Evolutionary conservation across 257 asterid species (phyloP), one percentile per base, ranked within the genome.

Genomic region (Primulina eburnea): DNA sequence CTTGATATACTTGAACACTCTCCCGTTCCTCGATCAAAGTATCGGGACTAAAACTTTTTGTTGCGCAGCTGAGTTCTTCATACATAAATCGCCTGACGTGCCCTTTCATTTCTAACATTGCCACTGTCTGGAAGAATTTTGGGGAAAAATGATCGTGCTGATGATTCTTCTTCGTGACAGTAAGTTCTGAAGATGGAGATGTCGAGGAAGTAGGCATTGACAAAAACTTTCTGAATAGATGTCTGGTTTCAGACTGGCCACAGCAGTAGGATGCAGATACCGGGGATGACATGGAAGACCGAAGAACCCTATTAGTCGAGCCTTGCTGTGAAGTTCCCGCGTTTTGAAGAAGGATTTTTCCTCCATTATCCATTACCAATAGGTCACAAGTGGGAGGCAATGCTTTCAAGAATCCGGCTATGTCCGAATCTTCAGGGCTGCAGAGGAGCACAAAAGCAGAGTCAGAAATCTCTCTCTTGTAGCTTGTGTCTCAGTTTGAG

Each of bases 341-440:
- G 73, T 70, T 84, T 76, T 80, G 88, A 64, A 77, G 59, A 40
- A 87, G 68, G 72, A 90, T 69, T 79, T 74, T 85, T 26, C 97
- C 96, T 56, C 82, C 87, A 47, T 67, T 57, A 47, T 84, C 92
- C 85, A 89, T 80, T 71, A 87, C 81, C 21, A 87, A 73, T 71
- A 90, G 96, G 73, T 79, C 72, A 77, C 97, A 90, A 65, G 89
- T 84, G 7, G 97, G 97, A 84, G 97, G 96, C 80, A 90, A 64
- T 64, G 82, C 81, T 80, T 84, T 90, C 79, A 81, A 77, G 74
- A 18, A 71, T 57, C 77, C 82, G 60, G 85, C 75, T 8, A 78
- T 60, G 9, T 67, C 77, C 24, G 88, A 71, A 68, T 80, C 77
- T 62, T 71, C 71, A 0, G 86, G 77, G 75, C 91, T 90, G 92